These are phyloP conservation scores for Penicillium pulvis DNA, from an alignment of 495 filamentous ascomycete species.

Conservation along the genomic window DNA sequence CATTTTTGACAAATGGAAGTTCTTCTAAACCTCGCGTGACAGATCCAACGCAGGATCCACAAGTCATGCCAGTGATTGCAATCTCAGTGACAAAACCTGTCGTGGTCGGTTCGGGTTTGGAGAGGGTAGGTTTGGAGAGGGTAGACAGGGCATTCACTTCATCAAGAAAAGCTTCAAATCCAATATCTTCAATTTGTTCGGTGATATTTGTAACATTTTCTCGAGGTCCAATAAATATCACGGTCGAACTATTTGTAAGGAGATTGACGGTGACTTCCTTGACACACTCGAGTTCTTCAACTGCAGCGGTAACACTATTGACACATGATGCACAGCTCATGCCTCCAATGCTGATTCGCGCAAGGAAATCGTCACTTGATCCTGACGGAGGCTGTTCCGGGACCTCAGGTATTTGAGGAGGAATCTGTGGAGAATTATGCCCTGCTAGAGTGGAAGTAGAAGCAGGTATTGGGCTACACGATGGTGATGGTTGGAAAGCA, in stretches of 20 bases:
- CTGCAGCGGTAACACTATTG: slow-evolving; percentile 52
- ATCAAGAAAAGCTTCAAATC: slow-evolving; percentile 56
- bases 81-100: slow-evolving; percentile 56
- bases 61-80: slow-evolving; percentile 83
- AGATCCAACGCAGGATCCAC: slow-evolving; percentile 68
- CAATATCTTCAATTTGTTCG: slow-evolving; percentile 54
- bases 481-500: background rate
- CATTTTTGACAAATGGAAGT: slow-evolving; percentile 61
- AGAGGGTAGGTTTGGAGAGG: too few relatives aligned
- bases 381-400: slow-evolving; percentile 3
- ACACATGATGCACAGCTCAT: slow-evolving; percentile 71
- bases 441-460: background rate
- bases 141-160: slow-evolving; percentile 34
- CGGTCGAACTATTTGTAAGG: slow-evolving; percentile 58
- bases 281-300: slow-evolving; percentile 54
- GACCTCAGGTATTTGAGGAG: slow-evolving; percentile 6
- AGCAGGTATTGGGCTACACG: background rate
- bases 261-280: slow-evolving; percentile 58
- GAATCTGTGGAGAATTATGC: slow-evolving; percentile 5
- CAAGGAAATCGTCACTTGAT: slow-evolving; percentile 35
- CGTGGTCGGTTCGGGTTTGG: slow-evolving; percentile 4
- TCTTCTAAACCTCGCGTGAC: slow-evolving; percentile 67
- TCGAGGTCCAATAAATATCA: slow-evolving; percentile 47
- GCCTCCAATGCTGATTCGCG: slow-evolving; percentile 55
- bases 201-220: slow-evolving; percentile 46